phyloP scores from a whole-genome alignment of 495 filamentous ascomycete species.

The Bacidia gigantensis region DNA sequence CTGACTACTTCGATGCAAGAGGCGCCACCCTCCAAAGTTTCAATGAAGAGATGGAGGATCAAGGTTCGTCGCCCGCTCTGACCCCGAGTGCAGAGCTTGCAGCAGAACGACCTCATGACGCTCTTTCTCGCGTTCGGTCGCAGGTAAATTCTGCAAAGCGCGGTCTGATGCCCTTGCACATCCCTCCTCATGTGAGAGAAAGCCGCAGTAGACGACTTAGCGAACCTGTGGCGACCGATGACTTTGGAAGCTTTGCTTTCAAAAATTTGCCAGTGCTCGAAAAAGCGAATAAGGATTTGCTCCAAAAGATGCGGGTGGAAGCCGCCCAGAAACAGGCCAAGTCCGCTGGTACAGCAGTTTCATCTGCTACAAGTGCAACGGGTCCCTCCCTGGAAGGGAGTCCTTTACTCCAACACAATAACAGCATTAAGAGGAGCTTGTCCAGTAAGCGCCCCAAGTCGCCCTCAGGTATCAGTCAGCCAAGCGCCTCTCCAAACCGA shows the following conservation, averaged over 20 bases:
- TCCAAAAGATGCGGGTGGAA: slow-evolving; percentile 86
- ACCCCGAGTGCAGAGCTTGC: slow-evolving; percentile 47
- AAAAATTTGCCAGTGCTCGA: slow-evolving; percentile 95
- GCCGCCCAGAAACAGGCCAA: slow-evolving; percentile 53
- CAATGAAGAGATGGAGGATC: slow-evolving; percentile 85
- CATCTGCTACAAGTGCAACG: slow-evolving; percentile 30
- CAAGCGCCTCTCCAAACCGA: slow-evolving; percentile 75
- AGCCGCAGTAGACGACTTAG: slow-evolving; percentile 75
- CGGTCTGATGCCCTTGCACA: slow-evolving; percentile 85
- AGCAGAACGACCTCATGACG: slow-evolving; percentile 83
- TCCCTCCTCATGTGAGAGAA: slow-evolving; percentile 82
- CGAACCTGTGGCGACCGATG: slow-evolving; percentile 75
- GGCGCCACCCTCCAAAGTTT: slow-evolving; percentile 84
- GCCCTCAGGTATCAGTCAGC: slow-evolving; percentile 62
- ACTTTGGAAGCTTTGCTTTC: slow-evolving; percentile 93
- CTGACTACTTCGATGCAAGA: slow-evolving; percentile 90
- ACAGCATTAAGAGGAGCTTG: slow-evolving; percentile 69
- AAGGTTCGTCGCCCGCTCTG: slow-evolving; percentile 50
- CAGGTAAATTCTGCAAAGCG: slow-evolving; percentile 77
- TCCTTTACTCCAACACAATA: slow-evolving; percentile 48
- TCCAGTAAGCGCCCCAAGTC: slow-evolving; percentile 75
- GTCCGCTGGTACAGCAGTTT: slow-evolving; percentile 26
- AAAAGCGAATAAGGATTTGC: slow-evolving; percentile 96
- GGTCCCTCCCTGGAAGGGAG: slow-evolving; percentile 70
- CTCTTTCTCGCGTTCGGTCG: slow-evolving; percentile 74